phyloP scores from a whole-genome alignment of 768 basidiomycete genomes.

The Boletus sensibilis region DNA sequence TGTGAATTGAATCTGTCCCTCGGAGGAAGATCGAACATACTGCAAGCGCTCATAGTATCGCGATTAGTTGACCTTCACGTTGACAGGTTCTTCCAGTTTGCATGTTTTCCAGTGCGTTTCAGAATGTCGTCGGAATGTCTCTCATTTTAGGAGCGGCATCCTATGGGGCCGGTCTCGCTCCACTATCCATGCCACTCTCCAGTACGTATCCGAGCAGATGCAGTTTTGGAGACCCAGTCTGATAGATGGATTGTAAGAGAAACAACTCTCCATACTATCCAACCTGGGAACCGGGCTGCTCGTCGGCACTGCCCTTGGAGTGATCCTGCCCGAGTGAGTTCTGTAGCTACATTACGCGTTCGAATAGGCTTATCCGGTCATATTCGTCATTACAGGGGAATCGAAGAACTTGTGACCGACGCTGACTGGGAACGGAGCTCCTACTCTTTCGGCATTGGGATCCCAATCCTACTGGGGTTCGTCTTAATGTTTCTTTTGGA shows the following conservation, averaged over 20 bases:
- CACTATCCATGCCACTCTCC: slow-evolving; percentile 70
- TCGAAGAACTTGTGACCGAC: slow-evolving; percentile 55
- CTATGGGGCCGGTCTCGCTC: slow-evolving; percentile 71
- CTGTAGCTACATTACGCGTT: not conserved
- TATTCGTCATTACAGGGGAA: slow-evolving; percentile 49
- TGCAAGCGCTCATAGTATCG: not conserved
- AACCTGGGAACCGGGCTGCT: slow-evolving; percentile 80
- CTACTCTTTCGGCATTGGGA: slow-evolving; percentile 54
- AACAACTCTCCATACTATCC: slow-evolving; percentile 46
- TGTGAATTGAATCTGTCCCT: not conserved
- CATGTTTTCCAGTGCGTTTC: slow-evolving; percentile 27
- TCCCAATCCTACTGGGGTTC: slow-evolving; percentile 64
- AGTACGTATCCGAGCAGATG: slow-evolving; percentile 39
- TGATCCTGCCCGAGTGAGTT: slow-evolving; percentile 92
- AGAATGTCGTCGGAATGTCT: slow-evolving; percentile 46
- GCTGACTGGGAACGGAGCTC: slow-evolving; percentile 35
- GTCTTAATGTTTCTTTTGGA: slow-evolving; percentile 61
- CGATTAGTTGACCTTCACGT: not conserved
- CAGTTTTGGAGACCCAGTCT: not conserved
- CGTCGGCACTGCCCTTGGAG: slow-evolving; percentile 84
- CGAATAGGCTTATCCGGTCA: not conserved
- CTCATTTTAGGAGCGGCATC: slow-evolving; percentile 58
- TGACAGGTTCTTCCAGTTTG: not conserved
- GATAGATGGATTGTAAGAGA: slow-evolving; percentile 40
- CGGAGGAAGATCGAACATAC: not conserved